Evolutionary conservation across 257 asterid genomes (phyloP).

Genomic region (Solanum virginianum): DNA sequence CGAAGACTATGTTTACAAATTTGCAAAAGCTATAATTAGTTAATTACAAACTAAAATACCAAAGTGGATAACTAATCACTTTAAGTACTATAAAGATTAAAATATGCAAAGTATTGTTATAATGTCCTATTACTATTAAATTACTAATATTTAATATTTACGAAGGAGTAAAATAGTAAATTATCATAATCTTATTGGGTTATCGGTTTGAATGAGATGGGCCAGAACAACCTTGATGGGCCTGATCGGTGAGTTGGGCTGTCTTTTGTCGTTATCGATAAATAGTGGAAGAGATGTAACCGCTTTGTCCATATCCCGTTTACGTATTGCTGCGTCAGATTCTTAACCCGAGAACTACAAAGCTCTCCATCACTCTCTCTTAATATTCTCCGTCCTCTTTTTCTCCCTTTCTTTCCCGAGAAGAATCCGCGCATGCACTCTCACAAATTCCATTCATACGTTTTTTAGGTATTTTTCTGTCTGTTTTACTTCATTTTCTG

Average conservation of each 20-base stretch:
- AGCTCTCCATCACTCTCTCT: conserved; percentile 6
- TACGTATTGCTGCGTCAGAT: conserved; percentile 19
- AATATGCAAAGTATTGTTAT: too few species aligned
- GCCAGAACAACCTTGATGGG: background rate
- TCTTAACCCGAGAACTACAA: background rate
- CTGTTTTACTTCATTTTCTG: background rate
- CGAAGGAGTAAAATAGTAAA: too few species aligned
- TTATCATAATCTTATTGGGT: too few species aligned
- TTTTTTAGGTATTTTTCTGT: background rate
- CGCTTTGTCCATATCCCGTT: conserved; percentile 2
- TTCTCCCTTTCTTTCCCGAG: background rate
- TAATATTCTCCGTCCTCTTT: background rate
- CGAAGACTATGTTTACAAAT: too few species aligned
- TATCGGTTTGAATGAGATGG: background rate
- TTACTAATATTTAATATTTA: too few species aligned
- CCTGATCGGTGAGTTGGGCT: background rate
- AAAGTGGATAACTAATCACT: too few species aligned
- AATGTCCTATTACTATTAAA: too few species aligned
- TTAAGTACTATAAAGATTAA: too few species aligned
- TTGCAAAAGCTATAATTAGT: too few species aligned
- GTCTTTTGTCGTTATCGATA: background rate
- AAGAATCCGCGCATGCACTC: background rate
- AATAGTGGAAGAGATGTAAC: background rate
- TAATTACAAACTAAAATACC: too few species aligned
- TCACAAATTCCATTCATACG: background rate